Percentiles rank a stretch among this genome's conserved stretches.
phyloP scores from a whole-genome alignment of 371 early-diverging fungal genomes.

The Apophysomyces variabilis region DNA sequence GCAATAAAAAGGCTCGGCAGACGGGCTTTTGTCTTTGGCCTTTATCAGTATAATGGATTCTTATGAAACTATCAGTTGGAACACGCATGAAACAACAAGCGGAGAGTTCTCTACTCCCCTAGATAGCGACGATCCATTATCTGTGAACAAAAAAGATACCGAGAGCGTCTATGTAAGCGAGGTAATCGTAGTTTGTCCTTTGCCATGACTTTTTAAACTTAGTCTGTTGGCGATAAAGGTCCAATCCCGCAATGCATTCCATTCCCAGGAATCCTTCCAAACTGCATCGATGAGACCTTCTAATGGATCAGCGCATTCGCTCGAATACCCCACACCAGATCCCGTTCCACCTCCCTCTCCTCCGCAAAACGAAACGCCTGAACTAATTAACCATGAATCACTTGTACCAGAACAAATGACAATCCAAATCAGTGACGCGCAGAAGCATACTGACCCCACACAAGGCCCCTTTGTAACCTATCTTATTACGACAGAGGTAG shows the following conservation, averaged over 20 bases:
- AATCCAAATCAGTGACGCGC: conserved; percentile 75
- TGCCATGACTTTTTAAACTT: neutral
- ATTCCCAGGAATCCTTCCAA: conserved; percentile 13
- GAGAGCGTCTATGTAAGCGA: conserved; percentile 1
- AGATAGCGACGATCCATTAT: conserved; percentile 40
- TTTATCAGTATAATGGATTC: conserved; percentile 31
- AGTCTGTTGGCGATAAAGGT: neutral
- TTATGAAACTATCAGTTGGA: conserved; percentile 42
- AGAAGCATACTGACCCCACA: conserved; percentile 86
- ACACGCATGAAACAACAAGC: conserved; percentile 41
- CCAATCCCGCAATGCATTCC: neutral
- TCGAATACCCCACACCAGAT: conserved; percentile 8
- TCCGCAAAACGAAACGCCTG: neutral
- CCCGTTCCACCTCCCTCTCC: conserved; percentile 11
- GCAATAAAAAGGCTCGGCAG: too few species aligned
- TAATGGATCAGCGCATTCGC: neutral
- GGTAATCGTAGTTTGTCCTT: neutral
- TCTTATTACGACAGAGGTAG: conserved; percentile 76
- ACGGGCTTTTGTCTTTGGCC: neutral
- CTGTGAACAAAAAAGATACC: conserved; percentile 14
- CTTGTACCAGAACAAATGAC: conserved; percentile 32
- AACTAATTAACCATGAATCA: neutral
- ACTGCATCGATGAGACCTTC: conserved; percentile 6
- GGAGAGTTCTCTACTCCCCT: conserved; percentile 26
- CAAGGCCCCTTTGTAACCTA: conserved; percentile 82